A percentile compares a stretch with the other conserved stretches of the same genome.
These are phyloP conservation scores for Fusarium sp. DNA, from an alignment of 2,329 filamentous ascomycete species.

Conservation along the genomic window DNA sequence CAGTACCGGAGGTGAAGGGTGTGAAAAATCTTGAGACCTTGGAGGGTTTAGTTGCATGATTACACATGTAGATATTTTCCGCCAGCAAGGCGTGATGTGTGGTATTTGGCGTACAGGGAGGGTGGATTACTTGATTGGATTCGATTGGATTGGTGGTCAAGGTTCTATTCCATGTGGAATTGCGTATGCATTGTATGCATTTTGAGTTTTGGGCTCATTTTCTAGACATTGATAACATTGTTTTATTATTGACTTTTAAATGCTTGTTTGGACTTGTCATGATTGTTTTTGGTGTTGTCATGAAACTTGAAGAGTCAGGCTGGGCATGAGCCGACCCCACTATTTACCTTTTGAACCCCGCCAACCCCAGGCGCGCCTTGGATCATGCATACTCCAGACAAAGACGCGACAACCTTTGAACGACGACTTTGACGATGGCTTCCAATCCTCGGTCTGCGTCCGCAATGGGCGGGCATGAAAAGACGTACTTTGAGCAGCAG, in stretches of 20 bases:
- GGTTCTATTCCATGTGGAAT: neutral
- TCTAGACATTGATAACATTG: neutral
- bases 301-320: neutral
- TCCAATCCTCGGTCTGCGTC: conserved; percentile 46
- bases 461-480: conserved; percentile 51
- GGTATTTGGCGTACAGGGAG: conserved; percentile 15
- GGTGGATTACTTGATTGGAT: neutral
- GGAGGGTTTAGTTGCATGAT: neutral
- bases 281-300: neutral
- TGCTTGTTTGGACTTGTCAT: neutral
- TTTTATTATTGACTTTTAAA: neutral
- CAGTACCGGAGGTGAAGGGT: conserved; percentile 56
- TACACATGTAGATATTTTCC: neutral
- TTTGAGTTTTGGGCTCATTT: neutral
- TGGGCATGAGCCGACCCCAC: conserved; percentile 13
- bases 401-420: conserved; percentile 20
- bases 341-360: conserved; percentile 26
- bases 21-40: neutral
- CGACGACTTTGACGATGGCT: conserved; percentile 44
- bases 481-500: conserved; percentile 81
- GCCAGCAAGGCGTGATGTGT: neutral
- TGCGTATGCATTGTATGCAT: neutral
- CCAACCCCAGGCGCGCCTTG: conserved; percentile 8
- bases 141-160: neutral
- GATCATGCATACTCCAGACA: conserved; percentile 19